These are phyloP conservation scores for Metarhizium humberi DNA, from an alignment of 2,329 filamentous ascomycete species.

Conservation along the genomic window DNA sequence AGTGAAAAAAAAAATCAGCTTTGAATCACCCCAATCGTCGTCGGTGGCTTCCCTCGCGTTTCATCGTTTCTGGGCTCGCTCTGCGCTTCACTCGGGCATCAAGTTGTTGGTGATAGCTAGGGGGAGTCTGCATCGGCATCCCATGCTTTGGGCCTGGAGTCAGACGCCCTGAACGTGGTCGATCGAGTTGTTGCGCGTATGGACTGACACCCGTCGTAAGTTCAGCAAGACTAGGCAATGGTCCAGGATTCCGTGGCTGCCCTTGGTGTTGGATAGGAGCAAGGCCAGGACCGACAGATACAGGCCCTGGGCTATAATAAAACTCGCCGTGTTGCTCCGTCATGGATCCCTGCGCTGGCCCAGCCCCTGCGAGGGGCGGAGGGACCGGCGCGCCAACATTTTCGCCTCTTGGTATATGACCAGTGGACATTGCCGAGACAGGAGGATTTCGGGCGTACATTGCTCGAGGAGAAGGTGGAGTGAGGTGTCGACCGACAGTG, in stretches of 20 bases:
- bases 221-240: constrained; percentile 53
- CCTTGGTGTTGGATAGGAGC: constrained; percentile 42
- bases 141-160: constrained; percentile 26
- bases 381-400: constrained; percentile 19
- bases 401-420: constrained; percentile 19
- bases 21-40: constrained; percentile 18
- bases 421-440: constrained; percentile 21
- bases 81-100: constrained; percentile 41
- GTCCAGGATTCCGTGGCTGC: constrained; percentile 29
- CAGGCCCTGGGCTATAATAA: constrained; percentile 27
- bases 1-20: not conserved
- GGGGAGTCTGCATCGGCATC: constrained; percentile 23
- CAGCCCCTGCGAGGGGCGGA: constrained; percentile 16
- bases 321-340: constrained; percentile 18
- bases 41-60: constrained; percentile 36
- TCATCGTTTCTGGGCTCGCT: constrained; percentile 37
- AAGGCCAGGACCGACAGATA: constrained; percentile 35
- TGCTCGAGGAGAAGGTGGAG: constrained; percentile 29
- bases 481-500: constrained; percentile 32
- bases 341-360: constrained; percentile 15
- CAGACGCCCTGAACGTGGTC: constrained; percentile 22
- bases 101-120: constrained; percentile 21
- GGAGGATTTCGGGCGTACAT: constrained; percentile 29
- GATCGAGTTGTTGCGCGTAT: constrained; percentile 36
- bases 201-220: constrained; percentile 55